Conservation (phyloP, 495 filamentous ascomycete species). For the Xylaria venustula region DNA sequence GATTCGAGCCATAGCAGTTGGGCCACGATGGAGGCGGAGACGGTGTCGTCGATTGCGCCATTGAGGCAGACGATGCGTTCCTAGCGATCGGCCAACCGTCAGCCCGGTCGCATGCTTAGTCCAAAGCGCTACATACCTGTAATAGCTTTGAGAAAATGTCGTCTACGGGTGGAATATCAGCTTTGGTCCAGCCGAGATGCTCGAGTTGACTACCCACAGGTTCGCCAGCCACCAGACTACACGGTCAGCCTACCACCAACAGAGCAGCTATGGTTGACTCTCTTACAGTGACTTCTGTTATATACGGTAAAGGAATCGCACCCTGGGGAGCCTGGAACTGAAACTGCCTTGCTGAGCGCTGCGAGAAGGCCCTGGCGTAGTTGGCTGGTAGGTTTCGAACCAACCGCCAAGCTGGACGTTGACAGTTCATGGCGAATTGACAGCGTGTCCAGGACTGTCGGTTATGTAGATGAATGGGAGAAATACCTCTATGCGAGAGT, state of each 20-base stretch:
- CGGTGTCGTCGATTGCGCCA: constrained; percentile 81
- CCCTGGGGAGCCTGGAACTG: constrained; percentile 43
- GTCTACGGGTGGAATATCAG: constrained; percentile 47
- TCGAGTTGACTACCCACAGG: constrained; percentile 58
- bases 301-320: constrained; percentile 68
- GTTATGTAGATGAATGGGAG: too few species aligned
- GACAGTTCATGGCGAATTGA: constrained; percentile 29
- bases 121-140: constrained; percentile 49
- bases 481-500: too few species aligned
- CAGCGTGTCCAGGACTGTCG: too few species aligned
- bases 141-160: constrained; percentile 82
- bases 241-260: constrained; percentile 38
- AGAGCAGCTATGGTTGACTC: background rate
- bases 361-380: constrained; percentile 37
- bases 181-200: constrained; percentile 21
- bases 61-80: constrained; percentile 97
- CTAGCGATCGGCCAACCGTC: constrained; percentile 38
- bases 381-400: constrained; percentile 24
- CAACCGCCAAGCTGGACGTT: constrained; percentile 33
- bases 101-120: background rate
- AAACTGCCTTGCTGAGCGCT: constrained; percentile 24
- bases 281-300: constrained; percentile 80
- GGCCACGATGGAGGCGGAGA: constrained; percentile 88
- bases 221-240: constrained; percentile 87
- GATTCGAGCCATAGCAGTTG: constrained; percentile 98